Evolutionary conservation across 352 stramenopile species (phyloP).

Genomic region (Phytophthora ohioensis): DNA sequence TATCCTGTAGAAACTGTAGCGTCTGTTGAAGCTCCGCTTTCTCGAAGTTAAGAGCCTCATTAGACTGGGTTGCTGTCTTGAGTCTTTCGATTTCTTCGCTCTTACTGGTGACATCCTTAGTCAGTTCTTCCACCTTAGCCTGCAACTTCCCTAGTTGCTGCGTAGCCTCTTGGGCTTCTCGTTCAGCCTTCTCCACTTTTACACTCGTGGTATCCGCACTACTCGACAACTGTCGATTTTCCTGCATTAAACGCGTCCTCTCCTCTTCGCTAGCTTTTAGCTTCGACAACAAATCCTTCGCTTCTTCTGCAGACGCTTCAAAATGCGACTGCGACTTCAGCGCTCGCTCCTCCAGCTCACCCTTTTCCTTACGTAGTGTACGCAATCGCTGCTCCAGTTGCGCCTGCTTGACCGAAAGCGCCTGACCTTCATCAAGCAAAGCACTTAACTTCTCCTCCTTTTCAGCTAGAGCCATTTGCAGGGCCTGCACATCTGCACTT

Average conservation of each 20-base stretch:
- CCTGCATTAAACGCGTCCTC: slow-evolving; percentile 47
- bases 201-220: slow-evolving; percentile 34
- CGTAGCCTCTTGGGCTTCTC: slow-evolving; percentile 25
- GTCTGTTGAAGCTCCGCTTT: slow-evolving; percentile 70
- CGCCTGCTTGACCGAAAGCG: slow-evolving; percentile 80
- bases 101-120: slow-evolving; percentile 44
- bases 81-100: slow-evolving; percentile 48
- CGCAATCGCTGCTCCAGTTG: slow-evolving; percentile 78
- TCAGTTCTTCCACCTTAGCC: slow-evolving; percentile 40
- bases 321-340: slow-evolving; percentile 63
- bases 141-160: slow-evolving; percentile 38
- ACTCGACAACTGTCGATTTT: slow-evolving; percentile 47
- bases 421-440: slow-evolving; percentile 78
- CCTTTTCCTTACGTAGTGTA: slow-evolving; percentile 79
- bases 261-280: slow-evolving; percentile 62
- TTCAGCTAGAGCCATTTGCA: slow-evolving; percentile 72
- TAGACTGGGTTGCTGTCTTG: slow-evolving; percentile 54
- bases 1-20: slow-evolving; percentile 69
- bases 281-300: slow-evolving; percentile 57
- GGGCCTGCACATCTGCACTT: slow-evolving; percentile 56
- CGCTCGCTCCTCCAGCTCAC: slow-evolving; percentile 72
- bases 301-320: slow-evolving; percentile 55
- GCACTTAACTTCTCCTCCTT: slow-evolving; percentile 80
- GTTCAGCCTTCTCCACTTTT: slow-evolving; percentile 48
- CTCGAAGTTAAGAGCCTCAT: slow-evolving; percentile 58